phyloP scores from a whole-genome alignment of 345 rosid species.

The Pugionium cornutum region DNA sequence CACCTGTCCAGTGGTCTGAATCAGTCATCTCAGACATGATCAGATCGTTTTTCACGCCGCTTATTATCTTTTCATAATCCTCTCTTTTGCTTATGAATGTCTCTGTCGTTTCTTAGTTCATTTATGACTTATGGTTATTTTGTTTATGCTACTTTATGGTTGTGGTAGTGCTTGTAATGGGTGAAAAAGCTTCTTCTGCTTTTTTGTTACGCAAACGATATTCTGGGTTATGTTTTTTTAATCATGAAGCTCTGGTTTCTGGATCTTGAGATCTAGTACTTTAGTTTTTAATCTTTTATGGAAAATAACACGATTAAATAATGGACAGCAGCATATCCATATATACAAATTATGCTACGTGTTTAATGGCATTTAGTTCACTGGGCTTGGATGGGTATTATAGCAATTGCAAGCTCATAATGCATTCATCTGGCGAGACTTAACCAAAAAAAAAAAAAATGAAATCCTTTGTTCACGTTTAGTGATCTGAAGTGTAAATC shows the following conservation, averaged over 20 bases:
- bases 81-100: conserved; percentile 6
- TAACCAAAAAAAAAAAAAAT: no score
- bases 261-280: background rate
- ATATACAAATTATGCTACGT: no score
- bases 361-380: background rate
- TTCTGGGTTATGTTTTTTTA: background rate
- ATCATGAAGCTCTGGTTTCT: background rate
- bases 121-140: conserved; percentile 20
- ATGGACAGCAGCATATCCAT: no score
- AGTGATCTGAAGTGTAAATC: no score
- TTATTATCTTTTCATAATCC: conserved; percentile 10
- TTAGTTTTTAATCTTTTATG: no score
- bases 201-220: conserved; percentile 6
- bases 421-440: no score
- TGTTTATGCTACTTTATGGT: conserved; percentile 11
- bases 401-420: no score
- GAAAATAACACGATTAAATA: no score
- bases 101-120: conserved; percentile 8
- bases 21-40: conserved; percentile 8
- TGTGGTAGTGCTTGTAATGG: conserved; percentile 20
- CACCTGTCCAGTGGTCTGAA: background rate
- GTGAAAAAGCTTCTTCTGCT: background rate
- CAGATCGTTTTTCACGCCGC: background rate
- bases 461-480: no score
- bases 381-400: background rate